These are phyloP conservation scores for Xylariaceae sp. DNA, from an alignment of 2,329 filamentous ascomycete species.

Conservation along the genomic window DNA sequence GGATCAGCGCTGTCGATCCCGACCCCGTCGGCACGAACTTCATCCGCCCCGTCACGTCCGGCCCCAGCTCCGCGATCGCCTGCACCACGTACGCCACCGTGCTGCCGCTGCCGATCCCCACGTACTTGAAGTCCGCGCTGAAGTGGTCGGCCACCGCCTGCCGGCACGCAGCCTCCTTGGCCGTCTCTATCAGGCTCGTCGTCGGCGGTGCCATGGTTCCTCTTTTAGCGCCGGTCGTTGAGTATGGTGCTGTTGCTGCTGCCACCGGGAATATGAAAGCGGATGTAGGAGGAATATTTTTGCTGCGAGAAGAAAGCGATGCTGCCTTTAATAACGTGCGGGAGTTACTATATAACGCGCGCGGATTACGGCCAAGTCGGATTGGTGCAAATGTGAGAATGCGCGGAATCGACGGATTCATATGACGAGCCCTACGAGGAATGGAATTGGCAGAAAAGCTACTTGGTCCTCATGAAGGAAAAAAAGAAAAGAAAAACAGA, in stretches of 20 bases:
- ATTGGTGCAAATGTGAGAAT: constrained; percentile 1
- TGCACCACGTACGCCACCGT: constrained; percentile 87
- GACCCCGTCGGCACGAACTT: constrained; percentile 91
- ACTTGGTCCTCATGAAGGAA: no score
- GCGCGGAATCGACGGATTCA: constrained; percentile 20
- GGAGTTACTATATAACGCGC: constrained; percentile 23
- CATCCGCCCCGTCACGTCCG: constrained; percentile 62
- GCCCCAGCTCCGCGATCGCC: constrained; percentile 68
- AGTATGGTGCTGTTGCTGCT: constrained; percentile 1
- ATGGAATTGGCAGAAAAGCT: no score
- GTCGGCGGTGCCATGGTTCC: constrained; percentile 21
- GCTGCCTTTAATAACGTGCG: neutral
- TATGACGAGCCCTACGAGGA: constrained; percentile 8
- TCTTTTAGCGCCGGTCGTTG: constrained; percentile 1
- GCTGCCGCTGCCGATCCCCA: constrained; percentile 82
- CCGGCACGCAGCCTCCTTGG: constrained; percentile 75
- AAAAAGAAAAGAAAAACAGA: no score
- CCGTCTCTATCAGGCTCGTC: constrained; percentile 61
- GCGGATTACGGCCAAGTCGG: constrained; percentile 14
- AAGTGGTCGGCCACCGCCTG: constrained; percentile 69
- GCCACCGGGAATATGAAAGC: constrained; percentile 5
- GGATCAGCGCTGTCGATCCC: constrained; percentile 86
- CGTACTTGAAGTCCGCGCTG: constrained; percentile 80
- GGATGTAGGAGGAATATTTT: neutral
- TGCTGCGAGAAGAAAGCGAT: neutral